These are phyloP conservation scores for Endotrypanum monterogeii DNA, from an alignment of 208 protist genomes.

Conservation along the genomic window DNA sequence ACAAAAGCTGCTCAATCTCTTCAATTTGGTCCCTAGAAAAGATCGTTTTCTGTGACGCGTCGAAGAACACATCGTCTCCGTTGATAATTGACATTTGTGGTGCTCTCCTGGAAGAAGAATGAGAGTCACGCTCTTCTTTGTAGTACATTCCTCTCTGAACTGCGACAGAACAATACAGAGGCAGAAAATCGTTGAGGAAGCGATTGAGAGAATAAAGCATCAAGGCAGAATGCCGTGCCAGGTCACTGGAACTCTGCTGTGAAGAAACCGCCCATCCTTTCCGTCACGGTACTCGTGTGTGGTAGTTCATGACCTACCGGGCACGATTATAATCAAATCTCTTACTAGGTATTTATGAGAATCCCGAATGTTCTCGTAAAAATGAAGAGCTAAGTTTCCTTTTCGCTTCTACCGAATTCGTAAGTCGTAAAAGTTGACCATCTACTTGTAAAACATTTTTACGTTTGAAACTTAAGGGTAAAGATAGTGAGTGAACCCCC, in stretches of 20 bases:
- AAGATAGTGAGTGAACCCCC: no score
- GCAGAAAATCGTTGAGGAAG: neutral
- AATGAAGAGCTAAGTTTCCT: no score
- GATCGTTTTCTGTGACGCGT: neutral
- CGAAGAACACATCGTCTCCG: neutral
- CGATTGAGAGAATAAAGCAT: neutral
- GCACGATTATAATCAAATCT: no score
- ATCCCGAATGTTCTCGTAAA: no score
- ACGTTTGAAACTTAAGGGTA: no score
- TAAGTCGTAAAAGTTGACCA: no score
- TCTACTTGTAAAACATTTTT: no score
- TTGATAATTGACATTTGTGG: neutral
- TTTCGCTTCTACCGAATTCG: no score
- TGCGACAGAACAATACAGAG: neutral
- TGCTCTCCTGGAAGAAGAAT: neutral
- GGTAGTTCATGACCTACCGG: no score
- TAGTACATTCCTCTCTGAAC: neutral
- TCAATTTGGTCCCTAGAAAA: conserved; percentile 26
- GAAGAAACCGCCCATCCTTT: neutral
- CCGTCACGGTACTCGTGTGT: neutral
- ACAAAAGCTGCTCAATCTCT: conserved; percentile 26
- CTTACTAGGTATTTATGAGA: no score
- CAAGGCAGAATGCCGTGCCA: neutral
- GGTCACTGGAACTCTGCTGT: no score
- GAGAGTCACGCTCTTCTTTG: neutral